These are phyloP conservation scores for Populus pruinosa DNA, from an alignment of 345 rosid genomes.

Conservation along the genomic window DNA sequence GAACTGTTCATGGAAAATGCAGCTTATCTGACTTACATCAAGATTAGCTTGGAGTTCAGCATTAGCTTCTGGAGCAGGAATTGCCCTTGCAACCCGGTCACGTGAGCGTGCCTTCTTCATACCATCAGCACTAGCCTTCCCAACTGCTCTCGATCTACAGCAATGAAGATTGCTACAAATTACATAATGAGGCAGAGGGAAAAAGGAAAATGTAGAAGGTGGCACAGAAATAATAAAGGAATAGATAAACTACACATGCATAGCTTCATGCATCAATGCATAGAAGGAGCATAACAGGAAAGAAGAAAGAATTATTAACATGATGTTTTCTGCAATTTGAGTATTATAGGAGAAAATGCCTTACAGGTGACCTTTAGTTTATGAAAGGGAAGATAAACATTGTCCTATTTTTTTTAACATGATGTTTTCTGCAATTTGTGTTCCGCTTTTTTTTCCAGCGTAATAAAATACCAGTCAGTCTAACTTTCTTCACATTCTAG, in stretches of 20 bases:
- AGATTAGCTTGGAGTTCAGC: slow-evolving; percentile 36
- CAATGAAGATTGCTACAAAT: not conserved
- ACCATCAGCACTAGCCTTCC: slow-evolving; percentile 24
- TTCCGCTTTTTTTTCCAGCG: not conserved
- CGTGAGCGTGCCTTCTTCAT: slow-evolving; percentile 25
- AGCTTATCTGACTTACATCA: slow-evolving; percentile 31
- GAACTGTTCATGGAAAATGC: slow-evolving; percentile 6
- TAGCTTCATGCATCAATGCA: not conserved
- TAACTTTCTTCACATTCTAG: too few species aligned
- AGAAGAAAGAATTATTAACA: not conserved
- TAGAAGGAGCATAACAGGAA: not conserved
- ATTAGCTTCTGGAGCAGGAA: slow-evolving; percentile 30
- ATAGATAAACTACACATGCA: not conserved
- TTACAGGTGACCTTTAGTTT: not conserved
- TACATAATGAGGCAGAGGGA: not conserved
- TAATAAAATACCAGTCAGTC: not conserved
- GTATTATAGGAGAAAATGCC: too few species aligned
- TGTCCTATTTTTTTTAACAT: not conserved
- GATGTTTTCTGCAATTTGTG: not conserved
- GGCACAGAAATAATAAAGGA: not conserved
- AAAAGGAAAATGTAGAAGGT: not conserved
- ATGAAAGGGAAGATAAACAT: not conserved
- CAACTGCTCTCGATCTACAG: slow-evolving; percentile 26
- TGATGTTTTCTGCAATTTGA: too few species aligned
- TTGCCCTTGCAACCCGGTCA: slow-evolving; percentile 24